These are phyloP conservation scores for Mycena filopes DNA, from an alignment of 768 basidiomycete species.

Conservation along the genomic window DNA sequence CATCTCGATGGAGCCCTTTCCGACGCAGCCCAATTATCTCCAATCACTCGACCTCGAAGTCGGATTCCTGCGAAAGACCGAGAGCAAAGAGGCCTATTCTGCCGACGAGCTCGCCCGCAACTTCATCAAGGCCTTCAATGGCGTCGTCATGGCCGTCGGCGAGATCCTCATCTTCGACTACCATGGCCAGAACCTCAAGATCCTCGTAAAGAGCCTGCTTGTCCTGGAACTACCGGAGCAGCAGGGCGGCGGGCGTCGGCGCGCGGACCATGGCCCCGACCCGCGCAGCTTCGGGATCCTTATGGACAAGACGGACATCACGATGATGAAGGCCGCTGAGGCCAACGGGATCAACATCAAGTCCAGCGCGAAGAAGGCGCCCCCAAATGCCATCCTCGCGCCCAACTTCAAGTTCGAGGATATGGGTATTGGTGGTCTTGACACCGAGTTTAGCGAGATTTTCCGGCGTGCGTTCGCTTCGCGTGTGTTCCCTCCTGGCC, in stretches of 20 bases:
- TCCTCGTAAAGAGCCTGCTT: conserved; percentile 67
- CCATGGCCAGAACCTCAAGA: conserved; percentile 85
- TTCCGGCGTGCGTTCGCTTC: conserved; percentile 99
- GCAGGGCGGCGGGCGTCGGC: conserved; percentile 55
- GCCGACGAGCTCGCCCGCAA: conserved; percentile 86
- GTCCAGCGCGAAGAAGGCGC: conserved; percentile 90
- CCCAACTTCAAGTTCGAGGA: conserved; percentile 99
- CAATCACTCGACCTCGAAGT: conserved; percentile 86
- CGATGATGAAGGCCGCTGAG: conserved; percentile 80
- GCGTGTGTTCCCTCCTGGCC: conserved; percentile 96
- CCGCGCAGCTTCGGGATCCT: conserved; percentile 71
- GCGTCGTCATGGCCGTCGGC: conserved; percentile 74
- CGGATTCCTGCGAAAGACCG: conserved; percentile 66
- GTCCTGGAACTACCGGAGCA: conserved; percentile 71
- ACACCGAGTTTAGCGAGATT: conserved; percentile 93
- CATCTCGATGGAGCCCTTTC: conserved; percentile 75
- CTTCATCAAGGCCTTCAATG: conserved; percentile 80
- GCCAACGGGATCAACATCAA: conserved; percentile 89
- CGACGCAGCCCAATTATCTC: conserved; percentile 69
- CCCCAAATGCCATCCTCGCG: conserved; percentile 93
- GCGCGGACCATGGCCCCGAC: conserved; percentile 34
- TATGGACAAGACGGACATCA: conserved; percentile 93
- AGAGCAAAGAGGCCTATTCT: conserved; percentile 78
- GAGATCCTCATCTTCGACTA: conserved; percentile 88
- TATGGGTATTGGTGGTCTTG: conserved; percentile 99